Base-by-base conservation (phyloP, 2,329 filamentous ascomycete genomes). In the Sporothrix luriei region DNA sequence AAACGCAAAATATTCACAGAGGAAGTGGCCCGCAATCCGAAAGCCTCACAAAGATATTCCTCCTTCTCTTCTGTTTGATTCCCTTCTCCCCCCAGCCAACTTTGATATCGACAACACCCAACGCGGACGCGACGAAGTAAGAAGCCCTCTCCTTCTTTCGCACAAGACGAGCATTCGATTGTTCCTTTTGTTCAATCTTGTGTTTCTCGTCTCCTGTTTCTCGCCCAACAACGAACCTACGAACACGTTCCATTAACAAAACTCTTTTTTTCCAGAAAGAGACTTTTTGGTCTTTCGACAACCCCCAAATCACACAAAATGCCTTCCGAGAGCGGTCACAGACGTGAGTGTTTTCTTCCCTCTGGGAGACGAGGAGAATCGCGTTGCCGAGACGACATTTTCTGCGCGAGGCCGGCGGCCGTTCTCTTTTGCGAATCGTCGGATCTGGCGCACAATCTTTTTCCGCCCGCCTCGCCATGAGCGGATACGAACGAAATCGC, bases 281-380 rank as follows among this genome's bases (percentile, higher is more conserved):
- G 55, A 64, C 62, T 59, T 55, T 49, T 70, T 26, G 64, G 69
- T 71, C 69, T 62, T 70, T 67, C 66, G 21, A 71, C 51, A 68
- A 70, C 69, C 69, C 61, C 69, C 61, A 38, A 61, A 71, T 66
- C 70, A 68, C 62, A 66, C 90, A 93, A 88, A 83, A 95, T 95
- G 91, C 88, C 90, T 91, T 90, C 91, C 81, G 91, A 92, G 88
- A 86, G 90, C 81, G 91, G 91, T 84, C 91, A 94, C 89, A 89
- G 91, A 91, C 86, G 91, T 94, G 85, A 91, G 91, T 91, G 76
- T 68, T 68, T 51, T 52, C 62, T 19, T 52, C 61, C 46, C 16
- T 19, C 46, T 10, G 26, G 46, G 62, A 54, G 13, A 66, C 33
- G 19, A 40, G 33, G 43, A 46, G 21, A 26, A 33, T 29, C 13